Conservation (phyloP, 2,329 filamentous ascomycete genomes). For the Talaromyces sp. region DNA sequence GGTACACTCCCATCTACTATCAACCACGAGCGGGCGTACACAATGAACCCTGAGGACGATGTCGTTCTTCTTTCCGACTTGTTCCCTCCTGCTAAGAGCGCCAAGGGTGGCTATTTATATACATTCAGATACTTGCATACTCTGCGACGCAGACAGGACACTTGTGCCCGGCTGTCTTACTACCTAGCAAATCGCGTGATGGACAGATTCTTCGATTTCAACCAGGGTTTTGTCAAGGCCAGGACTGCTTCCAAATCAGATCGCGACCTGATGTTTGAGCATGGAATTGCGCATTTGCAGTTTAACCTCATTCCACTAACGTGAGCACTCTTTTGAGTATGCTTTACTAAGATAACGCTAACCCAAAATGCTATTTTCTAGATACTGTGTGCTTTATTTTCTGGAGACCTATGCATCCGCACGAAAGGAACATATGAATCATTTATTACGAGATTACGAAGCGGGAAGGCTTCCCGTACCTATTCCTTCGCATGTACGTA, state of each 20-base stretch:
- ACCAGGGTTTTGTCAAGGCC: slow-evolving; percentile 28
- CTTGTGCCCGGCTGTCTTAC: slow-evolving; percentile 36
- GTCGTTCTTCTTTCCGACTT: slow-evolving; percentile 41
- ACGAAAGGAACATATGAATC: slow-evolving; percentile 34
- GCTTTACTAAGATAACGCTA: neutral
- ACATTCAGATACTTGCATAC: slow-evolving; percentile 38
- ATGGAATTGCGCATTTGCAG: slow-evolving; percentile 30
- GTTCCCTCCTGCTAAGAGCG: slow-evolving; percentile 35
- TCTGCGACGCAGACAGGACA: slow-evolving; percentile 34
- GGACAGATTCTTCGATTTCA: slow-evolving; percentile 33
- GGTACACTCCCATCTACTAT: slow-evolving; percentile 39
- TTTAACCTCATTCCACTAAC: slow-evolving; percentile 40
- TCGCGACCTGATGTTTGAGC: slow-evolving; percentile 30
- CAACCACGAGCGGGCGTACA: slow-evolving; percentile 32
- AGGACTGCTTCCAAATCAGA: slow-evolving; percentile 31
- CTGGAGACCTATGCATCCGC: slow-evolving; percentile 37
- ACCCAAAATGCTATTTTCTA: slow-evolving; percentile 16
- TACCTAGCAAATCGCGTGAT: slow-evolving; percentile 40
- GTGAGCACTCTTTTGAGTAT: slow-evolving; percentile 22
- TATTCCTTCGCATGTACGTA: slow-evolving; percentile 30
- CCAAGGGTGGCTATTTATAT: slow-evolving; percentile 34
- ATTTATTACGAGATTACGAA: slow-evolving; percentile 35
- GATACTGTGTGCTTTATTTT: slow-evolving; percentile 40
- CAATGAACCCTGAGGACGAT: slow-evolving; percentile 39
- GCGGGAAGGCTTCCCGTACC: slow-evolving; percentile 35